Percentiles rank a stretch among this genome's conserved stretches.
These are phyloP conservation scores for Candida saitoana DNA, from an alignment of 805 yeast species.

Conservation along the genomic window DNA sequence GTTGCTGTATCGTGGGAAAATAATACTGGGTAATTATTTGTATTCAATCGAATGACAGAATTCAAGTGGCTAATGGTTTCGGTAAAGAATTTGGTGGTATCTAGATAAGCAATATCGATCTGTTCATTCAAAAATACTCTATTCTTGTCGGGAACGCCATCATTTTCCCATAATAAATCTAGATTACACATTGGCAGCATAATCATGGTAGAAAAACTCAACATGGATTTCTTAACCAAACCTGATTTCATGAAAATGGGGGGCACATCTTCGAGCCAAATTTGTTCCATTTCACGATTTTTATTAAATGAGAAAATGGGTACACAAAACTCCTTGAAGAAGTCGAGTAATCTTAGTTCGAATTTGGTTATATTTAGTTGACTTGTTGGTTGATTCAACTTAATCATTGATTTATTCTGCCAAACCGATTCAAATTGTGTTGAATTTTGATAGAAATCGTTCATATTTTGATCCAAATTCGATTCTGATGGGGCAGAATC, in stretches of 20 bases:
- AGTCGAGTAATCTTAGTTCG: conserved; percentile 14
- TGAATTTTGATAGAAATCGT: neutral
- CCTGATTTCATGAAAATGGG: conserved; percentile 18
- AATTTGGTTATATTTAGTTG: conserved; percentile 14
- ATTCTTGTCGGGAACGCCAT: neutral
- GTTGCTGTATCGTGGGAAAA: conserved; percentile 5
- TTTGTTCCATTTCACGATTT: conserved; percentile 15
- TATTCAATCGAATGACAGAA: neutral
- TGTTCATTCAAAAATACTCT: neutral
- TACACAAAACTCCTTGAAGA: conserved; percentile 26
- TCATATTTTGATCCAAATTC: neutral
- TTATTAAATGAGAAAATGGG: conserved; percentile 23
- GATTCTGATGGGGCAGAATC: neutral
- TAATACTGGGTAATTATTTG: neutral
- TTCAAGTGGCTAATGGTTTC: neutral
- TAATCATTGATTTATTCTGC: neutral
- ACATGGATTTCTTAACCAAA: conserved; percentile 23
- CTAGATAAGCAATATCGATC: neutral
- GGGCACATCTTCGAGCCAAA: conserved; percentile 27
- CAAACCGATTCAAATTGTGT: neutral
- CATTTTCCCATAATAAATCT: neutral
- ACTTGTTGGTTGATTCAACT: conserved; percentile 14
- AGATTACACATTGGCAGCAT: neutral
- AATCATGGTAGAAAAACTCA: conserved; percentile 17
- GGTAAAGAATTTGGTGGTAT: neutral